These are phyloP conservation scores for Mycotypha africana DNA, from an alignment of 371 early-diverging fungal genomes.

Conservation along the genomic window DNA sequence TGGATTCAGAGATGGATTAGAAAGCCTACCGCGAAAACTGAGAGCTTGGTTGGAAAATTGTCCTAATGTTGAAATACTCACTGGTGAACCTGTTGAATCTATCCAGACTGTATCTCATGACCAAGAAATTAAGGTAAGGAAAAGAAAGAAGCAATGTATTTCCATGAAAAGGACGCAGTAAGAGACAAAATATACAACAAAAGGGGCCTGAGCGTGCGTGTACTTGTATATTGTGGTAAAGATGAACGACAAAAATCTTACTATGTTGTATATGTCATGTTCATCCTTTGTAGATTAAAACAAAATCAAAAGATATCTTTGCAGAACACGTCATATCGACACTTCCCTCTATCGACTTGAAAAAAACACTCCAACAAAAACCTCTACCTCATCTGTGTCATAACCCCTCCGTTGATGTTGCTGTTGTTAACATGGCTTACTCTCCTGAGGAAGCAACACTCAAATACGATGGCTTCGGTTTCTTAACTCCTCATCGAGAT, in stretches of 20 bases:
- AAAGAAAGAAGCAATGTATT: neutral
- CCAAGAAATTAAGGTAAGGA: slow-evolving; percentile 29
- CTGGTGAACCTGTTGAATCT: slow-evolving; percentile 29
- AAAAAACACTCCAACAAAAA: slow-evolving; percentile 20
- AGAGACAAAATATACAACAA: too few species aligned
- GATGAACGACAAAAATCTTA: too few species aligned
- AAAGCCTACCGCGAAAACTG: slow-evolving; percentile 60
- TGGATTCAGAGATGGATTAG: slow-evolving; percentile 78
- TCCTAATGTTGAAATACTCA: slow-evolving; percentile 53
- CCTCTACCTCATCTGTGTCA: slow-evolving; percentile 37
- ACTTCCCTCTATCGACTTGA: slow-evolving; percentile 50
- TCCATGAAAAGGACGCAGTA: too few species aligned
- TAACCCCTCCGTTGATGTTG: slow-evolving; percentile 75
- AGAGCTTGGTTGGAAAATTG: slow-evolving; percentile 32
- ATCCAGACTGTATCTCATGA: slow-evolving; percentile 24
- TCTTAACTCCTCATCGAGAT: slow-evolving; percentile 71
- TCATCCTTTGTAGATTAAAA: slow-evolving; percentile 12
- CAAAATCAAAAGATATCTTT: neutral
- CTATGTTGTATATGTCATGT: neutral
- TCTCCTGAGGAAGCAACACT: slow-evolving; percentile 25
- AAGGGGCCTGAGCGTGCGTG: too few species aligned
- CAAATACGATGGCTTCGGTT: slow-evolving; percentile 82
- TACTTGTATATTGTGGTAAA: too few species aligned
- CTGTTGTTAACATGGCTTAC: slow-evolving; percentile 84
- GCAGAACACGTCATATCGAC: slow-evolving; percentile 56